Evolutionary conservation across 192 early-diverging fungal genomes (phyloP).

Genomic region (Coemansia sp.): DNA sequence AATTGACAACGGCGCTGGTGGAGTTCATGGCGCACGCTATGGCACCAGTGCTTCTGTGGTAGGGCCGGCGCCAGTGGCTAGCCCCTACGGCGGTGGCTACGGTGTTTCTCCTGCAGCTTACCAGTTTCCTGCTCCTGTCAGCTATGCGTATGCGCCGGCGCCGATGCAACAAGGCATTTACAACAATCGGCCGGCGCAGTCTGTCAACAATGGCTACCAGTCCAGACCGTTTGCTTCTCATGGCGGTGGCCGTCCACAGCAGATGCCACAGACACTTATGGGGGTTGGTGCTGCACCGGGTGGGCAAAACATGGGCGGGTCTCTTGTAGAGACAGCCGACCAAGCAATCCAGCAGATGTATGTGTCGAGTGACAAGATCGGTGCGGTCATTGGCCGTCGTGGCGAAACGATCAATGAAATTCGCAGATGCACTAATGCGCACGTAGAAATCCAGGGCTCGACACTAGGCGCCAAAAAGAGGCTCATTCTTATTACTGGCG

Average conservation of each 20-base stretch:
- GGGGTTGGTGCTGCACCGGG: conserved; percentile 13
- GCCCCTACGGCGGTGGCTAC: conserved; percentile 27
- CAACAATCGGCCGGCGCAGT: conserved; percentile 20
- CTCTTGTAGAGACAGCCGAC: conserved; percentile 8
- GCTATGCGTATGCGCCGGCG: conserved; percentile 34
- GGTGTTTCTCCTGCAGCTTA: conserved; percentile 26
- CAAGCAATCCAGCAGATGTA: conserved; percentile 56
- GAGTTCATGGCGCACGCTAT: conserved; percentile 21
- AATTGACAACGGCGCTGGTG: conserved; percentile 13
- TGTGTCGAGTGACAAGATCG: conserved; percentile 45
- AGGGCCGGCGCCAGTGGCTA: conserved; percentile 9
- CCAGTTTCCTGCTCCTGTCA: conserved; percentile 26
- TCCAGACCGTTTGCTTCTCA: conserved; percentile 22
- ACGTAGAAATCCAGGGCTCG: conserved; percentile 54
- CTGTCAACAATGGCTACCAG: conserved; percentile 2
- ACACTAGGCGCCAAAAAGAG: conserved; percentile 44
- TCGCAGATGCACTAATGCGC: conserved; percentile 36
- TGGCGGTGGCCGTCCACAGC: conserved; percentile 14
- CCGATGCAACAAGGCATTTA: conserved; percentile 28
- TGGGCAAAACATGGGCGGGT: conserved; percentile 6
- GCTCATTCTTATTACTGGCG: conserved; percentile 47
- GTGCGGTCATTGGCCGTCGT: conserved; percentile 52
- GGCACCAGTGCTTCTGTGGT: conserved; percentile 11
- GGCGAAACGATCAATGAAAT: conserved; percentile 55
- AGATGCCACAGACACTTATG: conserved; percentile 19